Evolutionary conservation across 192 early-diverging fungal species (phyloP), one percentile per base, ranked within the genome.

Genomic region (Allomyces javanicus): DNA sequence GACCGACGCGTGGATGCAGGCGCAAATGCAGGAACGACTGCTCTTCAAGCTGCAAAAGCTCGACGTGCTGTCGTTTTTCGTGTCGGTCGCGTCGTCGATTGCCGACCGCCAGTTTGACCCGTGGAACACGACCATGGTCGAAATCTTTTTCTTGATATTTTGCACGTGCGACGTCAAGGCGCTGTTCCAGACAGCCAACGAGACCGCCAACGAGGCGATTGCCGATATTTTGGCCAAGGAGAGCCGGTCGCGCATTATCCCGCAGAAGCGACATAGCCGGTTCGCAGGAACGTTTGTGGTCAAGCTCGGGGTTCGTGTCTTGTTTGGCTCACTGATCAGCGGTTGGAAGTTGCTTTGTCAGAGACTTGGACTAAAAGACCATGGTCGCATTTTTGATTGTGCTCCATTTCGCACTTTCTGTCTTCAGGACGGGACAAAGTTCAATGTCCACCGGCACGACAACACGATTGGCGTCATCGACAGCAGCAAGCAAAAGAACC

Each of bases 11-110:
- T 24, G 24, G 14, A 10, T 40, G 10, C 33, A 24, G 9, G 67
- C 67, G 10, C 67, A 43, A 1, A 27, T 68, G 58, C 24, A 68
- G 33, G 67, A 66, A n/a, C 10, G 24, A 26, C 50, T 58, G 50
- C 50, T 68, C 9, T 21, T 24, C 12, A 25, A 55, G 21, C 45
- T 68, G 27, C 19, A 68, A 22, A 44, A 68, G 24, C 27, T 40
- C 19, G 19, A 68, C 24, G 43, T 68, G 3, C n/a, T 68, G 9
- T 65, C 67, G 26, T 68, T 68, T 33, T 12, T 68, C n/a, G 40
- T 68, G 10, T 24, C 67, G 22, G 33, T 66, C 58, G 62, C 67
- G 10, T 25, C 55, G 11, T 66, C 64, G 4, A 22, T 64, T 22
- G 67, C 25, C 50, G 67, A 68, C 24, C 26, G 21, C n/a, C 44